Conservation (phyloP, 106 monocot species). For the Acanthochlamys bracteata region DNA sequence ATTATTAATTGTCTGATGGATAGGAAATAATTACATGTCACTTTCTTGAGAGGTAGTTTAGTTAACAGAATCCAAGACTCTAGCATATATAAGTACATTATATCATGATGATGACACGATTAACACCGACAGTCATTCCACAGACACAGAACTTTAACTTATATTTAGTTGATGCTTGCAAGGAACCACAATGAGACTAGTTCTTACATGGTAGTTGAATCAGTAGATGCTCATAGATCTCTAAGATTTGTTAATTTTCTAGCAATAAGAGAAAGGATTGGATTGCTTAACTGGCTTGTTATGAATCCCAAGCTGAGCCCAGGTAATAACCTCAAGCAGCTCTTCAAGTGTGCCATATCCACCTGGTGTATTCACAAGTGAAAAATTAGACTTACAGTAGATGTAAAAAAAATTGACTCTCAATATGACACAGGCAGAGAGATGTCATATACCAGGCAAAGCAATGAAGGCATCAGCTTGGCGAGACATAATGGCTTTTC, state of each 20-base stretch:
- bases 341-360: slow-evolving; percentile 86
- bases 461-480: slow-evolving; percentile 87
- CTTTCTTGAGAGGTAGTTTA: neutral
- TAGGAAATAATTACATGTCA: neutral
- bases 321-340: slow-evolving; percentile 66
- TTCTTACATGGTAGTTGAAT: neutral
- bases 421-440: no score
- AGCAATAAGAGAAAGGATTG: neutral
- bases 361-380: slow-evolving; percentile 19
- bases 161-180: neutral
- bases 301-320: slow-evolving; percentile 85
- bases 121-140: neutral
- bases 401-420: no score
- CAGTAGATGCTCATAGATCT: no score
- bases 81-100: neutral
- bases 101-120: no score
- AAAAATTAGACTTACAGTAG: no score
- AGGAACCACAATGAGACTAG: no score
- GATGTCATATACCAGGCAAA: slow-evolving; percentile 46
- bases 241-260: no score
- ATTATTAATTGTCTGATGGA: neutral
- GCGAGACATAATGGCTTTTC: slow-evolving; percentile 77
- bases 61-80: neutral
- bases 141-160: neutral
- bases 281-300: slow-evolving; percentile 43